A percentile compares a stretch with the other conserved stretches of the same genome.
These are phyloP conservation scores for Podosphaera aphanis DNA, from an alignment of 2,329 filamentous ascomycete species.

Conservation along the genomic window DNA sequence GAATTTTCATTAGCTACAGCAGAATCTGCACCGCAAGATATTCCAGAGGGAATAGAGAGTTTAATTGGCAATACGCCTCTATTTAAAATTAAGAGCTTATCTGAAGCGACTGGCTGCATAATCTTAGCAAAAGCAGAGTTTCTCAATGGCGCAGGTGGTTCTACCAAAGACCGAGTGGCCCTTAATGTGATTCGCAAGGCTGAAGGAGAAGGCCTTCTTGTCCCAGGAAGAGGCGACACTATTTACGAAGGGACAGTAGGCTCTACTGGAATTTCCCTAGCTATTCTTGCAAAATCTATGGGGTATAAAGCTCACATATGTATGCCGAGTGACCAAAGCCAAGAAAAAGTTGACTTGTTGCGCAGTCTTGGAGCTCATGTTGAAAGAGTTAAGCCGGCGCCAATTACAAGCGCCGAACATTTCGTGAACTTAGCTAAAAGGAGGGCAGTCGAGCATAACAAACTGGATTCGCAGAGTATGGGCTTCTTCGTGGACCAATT, in stretches of 20 bases:
- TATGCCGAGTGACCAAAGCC: constrained; percentile 81
- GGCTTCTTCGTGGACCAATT: constrained; percentile 96
- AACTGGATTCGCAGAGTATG: constrained; percentile 33
- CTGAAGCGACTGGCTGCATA: constrained; percentile 62
- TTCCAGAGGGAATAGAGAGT: constrained; percentile 64
- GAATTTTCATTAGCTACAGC: constrained; percentile 13
- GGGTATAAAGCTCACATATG: constrained; percentile 90
- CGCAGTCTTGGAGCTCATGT: constrained; percentile 79
- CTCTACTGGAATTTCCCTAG: constrained; percentile 85
- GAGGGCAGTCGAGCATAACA: constrained; percentile 52
- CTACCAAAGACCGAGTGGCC: constrained; percentile 86
- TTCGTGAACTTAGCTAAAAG: constrained; percentile 79
- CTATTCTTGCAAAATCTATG: constrained; percentile 63
- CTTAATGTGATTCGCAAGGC: constrained; percentile 69
- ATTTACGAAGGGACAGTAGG: constrained; percentile 96
- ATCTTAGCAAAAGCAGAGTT: constrained; percentile 93
- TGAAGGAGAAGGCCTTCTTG: constrained; percentile 52
- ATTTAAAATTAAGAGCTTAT: constrained; percentile 64
- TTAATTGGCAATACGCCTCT: constrained; percentile 88
- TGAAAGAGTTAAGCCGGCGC: constrained; percentile 70
- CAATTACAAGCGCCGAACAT: constrained; percentile 79
- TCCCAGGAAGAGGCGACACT: constrained; percentile 64
- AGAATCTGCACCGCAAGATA: constrained; percentile 13
- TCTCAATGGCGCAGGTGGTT: constrained; percentile 80
- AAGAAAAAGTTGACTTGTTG: constrained; percentile 75